Percentiles rank a stretch among this genome's conserved stretches.
Evolutionary conservation across 768 basidiomycete genomes (phyloP).

Genomic region (Solioccasus polychromus): DNA sequence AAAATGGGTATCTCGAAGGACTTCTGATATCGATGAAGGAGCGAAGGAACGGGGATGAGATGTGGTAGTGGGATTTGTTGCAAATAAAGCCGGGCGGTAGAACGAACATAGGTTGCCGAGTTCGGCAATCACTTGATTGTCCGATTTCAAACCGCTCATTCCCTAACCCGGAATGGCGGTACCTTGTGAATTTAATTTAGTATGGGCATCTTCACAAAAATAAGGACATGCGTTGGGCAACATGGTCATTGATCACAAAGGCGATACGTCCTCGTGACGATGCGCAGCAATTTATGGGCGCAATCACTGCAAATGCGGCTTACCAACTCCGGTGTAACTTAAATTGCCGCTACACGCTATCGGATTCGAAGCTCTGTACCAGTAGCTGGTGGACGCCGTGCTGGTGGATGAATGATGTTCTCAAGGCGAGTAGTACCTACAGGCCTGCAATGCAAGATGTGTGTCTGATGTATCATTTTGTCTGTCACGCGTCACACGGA

Average conservation of each 20-base stretch:
- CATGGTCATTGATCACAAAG: constrained; percentile 12
- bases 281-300: constrained; percentile 19
- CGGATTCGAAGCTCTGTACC: too few species aligned
- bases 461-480: too few species aligned
- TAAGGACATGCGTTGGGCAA: constrained; percentile 18
- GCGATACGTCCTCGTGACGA: constrained; percentile 23
- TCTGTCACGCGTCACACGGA: too few species aligned
- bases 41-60: constrained; percentile 29
- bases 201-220: constrained; percentile 13
- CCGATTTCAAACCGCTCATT: constrained; percentile 35
- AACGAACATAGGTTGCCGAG: constrained; percentile 37
- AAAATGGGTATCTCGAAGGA: constrained; percentile 14
- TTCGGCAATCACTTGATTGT: constrained; percentile 36
- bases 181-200: constrained; percentile 25
- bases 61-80: constrained; percentile 37
- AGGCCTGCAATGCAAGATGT: too few species aligned
- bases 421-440: too few species aligned
- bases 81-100: constrained; percentile 40
- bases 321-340: too few species aligned
- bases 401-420: too few species aligned
- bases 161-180: constrained; percentile 17
- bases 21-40: constrained; percentile 30
- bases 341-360: too few species aligned
- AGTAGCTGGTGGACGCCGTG: too few species aligned
- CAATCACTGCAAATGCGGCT: constrained; percentile 22